A percentile compares a stretch with the other conserved stretches of the same genome.
Conservation (phyloP, 2,329 filamentous ascomycete species). For the Diplodia scrobiculata region DNA sequence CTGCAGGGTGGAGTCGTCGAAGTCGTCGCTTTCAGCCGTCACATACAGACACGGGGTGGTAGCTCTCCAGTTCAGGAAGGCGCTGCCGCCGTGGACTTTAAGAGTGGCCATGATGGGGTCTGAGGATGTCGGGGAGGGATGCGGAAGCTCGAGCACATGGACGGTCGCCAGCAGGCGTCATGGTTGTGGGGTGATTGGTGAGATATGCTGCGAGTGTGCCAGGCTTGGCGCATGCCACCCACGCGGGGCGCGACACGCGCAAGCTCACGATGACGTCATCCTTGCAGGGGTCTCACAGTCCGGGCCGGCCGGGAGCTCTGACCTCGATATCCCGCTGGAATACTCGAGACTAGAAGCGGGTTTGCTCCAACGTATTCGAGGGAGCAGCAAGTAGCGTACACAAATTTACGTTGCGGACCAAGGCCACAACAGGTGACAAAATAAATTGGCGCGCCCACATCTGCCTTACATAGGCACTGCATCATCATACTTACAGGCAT, state of each 20-base stretch:
- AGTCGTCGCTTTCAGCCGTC: conserved; percentile 57
- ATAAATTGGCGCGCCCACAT: not conserved
- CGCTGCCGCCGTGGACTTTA: conserved; percentile 16
- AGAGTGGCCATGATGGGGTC: conserved; percentile 24
- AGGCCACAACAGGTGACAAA: too few species aligned
- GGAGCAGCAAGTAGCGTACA: too few species aligned
- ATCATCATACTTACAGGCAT: too few species aligned
- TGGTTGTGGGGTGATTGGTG: conserved; percentile 1
- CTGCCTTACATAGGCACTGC: too few species aligned
- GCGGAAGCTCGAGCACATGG: not conserved
- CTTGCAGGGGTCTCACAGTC: not conserved
- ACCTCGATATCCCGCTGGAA: not conserved
- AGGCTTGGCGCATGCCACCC: conserved; percentile 6
- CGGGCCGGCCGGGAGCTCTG: conserved; percentile 3
- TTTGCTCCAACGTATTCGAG: too few species aligned
- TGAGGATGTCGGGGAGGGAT: conserved; percentile 7
- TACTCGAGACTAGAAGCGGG: too few species aligned
- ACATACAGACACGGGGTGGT: conserved; percentile 53
- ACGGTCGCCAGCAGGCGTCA: not conserved
- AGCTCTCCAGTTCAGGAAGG: conserved; percentile 46
- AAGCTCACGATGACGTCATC: conserved; percentile 1
- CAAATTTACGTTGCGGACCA: too few species aligned
- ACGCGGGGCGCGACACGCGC: conserved; percentile 11
- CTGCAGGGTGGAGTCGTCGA: conserved; percentile 57
- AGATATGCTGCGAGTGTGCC: conserved; percentile 16